Evolutionary conservation across 2,329 filamentous ascomycete genomes (phyloP), one percentile per base, ranked within the genome.

Genomic region (Xylariaceae sp.): DNA sequence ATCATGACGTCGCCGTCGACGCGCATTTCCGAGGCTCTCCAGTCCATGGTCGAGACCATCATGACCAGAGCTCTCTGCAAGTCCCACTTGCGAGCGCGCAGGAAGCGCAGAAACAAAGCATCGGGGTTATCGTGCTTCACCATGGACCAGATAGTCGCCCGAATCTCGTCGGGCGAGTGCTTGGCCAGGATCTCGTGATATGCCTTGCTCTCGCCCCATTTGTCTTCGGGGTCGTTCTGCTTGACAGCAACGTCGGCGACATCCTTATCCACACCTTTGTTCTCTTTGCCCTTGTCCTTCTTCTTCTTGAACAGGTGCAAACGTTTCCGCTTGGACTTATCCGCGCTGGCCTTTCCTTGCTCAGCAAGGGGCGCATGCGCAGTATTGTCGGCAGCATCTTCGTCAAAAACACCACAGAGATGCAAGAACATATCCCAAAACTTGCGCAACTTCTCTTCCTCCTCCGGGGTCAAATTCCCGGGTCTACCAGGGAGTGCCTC

Each of bases 51-150:
- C 2, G 91, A 91, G 49, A 99, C 83, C 73, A 97, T 78, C 94
- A 99, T 99, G 66, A 96, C 83, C 30, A 97, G 80, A 3, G 94
- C 94, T 72, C 91, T 92, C 55, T 96, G 88, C 15, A 96, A 86
- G 71, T 99, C 91, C 94, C 94, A 99, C 75, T 96, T 96, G 51
- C 92, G 82, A n/a, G 92, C 92, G 55, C 92, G 82, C 58, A 96
- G 78, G 74, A 96, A 96, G 48, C 92, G 86, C 59, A 96, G 77
- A 13, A 93, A 77, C 15, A 95, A 78, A 2, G 88, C 88, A 75
- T 99, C 94, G 0, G 94, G 94, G 71, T 97, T 86, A 71, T 99
- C 94, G 69, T 94, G 88, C 78, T 97, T 99, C 60, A 93, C 84
- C 91, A 97, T 96, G 66, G 78, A 83, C 94, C 94, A 97, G 71